These are phyloP conservation scores for Exobasidium rhododendri DNA, from an alignment of 1,284 basidiomycete genomes.

Conservation along the genomic window DNA sequence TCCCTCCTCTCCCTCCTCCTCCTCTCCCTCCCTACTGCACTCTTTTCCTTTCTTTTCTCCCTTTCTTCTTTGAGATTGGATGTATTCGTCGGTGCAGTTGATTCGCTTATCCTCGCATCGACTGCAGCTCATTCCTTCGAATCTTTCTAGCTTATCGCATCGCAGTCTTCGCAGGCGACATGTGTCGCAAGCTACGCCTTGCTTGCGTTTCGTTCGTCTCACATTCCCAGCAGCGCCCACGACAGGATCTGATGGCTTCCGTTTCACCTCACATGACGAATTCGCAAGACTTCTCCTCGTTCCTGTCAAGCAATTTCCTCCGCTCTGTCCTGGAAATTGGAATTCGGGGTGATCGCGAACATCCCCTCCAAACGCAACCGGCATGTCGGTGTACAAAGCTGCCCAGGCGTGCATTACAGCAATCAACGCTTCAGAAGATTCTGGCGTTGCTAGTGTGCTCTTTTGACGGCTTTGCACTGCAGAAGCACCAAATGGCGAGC, in stretches of 20 bases:
- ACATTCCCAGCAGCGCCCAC: conserved; percentile 15
- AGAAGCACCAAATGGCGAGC: conserved; percentile 17
- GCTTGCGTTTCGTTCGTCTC: conserved; percentile 44
- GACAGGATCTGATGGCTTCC: not conserved
- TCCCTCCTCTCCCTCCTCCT: not conserved
- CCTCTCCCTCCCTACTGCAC: not conserved
- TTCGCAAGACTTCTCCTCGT: conserved; percentile 9
- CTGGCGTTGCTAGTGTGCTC: conserved; percentile 39
- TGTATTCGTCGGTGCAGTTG: conserved; percentile 50
- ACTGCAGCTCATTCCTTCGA: conserved; percentile 45
- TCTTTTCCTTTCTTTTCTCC: not conserved
- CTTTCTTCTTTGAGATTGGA: conserved; percentile 37
- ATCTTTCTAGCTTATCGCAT: conserved; percentile 48
- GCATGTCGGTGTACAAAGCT: conserved; percentile 43
- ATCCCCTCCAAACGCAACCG: conserved; percentile 36
- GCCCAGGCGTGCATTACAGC: conserved; percentile 47
- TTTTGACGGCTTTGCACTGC: conserved; percentile 19
- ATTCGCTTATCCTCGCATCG: conserved; percentile 52
- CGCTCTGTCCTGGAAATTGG: too few relatives aligned
- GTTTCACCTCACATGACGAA: conserved; percentile 16
- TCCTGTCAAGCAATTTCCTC: too few relatives aligned
- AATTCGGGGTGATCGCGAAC: too few relatives aligned
- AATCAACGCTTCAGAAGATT: conserved; percentile 40
- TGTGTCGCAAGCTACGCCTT: conserved; percentile 52
- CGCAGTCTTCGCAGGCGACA: conserved; percentile 49